Evolutionary conservation across 495 filamentous ascomycete species (phyloP).

Genomic region (Penicillium bialowiezense): DNA sequence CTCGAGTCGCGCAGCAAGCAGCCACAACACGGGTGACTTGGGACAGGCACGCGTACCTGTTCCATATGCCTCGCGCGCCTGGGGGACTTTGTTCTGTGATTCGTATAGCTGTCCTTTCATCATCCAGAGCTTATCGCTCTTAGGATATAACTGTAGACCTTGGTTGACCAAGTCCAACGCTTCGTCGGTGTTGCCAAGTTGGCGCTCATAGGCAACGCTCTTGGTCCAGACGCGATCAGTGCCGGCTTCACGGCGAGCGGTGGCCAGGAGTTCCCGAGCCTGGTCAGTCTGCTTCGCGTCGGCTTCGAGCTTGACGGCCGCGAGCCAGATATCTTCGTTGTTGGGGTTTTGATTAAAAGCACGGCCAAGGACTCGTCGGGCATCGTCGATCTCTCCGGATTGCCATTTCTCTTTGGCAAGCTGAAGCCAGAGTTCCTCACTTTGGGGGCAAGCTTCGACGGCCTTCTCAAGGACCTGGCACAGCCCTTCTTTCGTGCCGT

Average conservation of each 20-base stretch:
- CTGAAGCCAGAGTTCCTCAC: conserved; percentile 92
- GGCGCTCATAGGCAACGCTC: conserved; percentile 85
- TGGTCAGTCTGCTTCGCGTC: conserved; percentile 77
- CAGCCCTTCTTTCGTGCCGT: conserved; percentile 79
- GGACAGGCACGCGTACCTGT: conserved; percentile 85
- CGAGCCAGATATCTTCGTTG: conserved; percentile 96
- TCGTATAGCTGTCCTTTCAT: conserved; percentile 99
- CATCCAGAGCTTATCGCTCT: conserved; percentile 90
- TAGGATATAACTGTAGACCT: conserved; percentile 83
- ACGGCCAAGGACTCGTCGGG: conserved; percentile 73
- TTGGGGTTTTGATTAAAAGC: conserved; percentile 92
- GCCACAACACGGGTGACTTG: conserved; percentile 81
- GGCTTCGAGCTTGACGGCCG: conserved; percentile 91
- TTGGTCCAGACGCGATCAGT: conserved; percentile 98
- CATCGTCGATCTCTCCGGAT: conserved; percentile 78
- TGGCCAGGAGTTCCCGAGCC: conserved; percentile 74
- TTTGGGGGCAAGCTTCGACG: conserved; percentile 85
- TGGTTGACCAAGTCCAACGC: conserved; percentile 85
- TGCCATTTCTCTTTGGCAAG: conserved; percentile 93
- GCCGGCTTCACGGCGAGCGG: conserved; percentile 78
- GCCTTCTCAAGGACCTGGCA: conserved; percentile 88
- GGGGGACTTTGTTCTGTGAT: conserved; percentile 65
- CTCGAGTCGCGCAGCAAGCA: conserved; percentile 83
- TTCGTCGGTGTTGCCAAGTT: conserved; percentile 71
- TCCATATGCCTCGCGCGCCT: conserved; percentile 88